These are phyloP conservation scores for Pestalotiopsis sp. DNA, from an alignment of 2,329 filamentous ascomycete genomes.

Conservation along the genomic window DNA sequence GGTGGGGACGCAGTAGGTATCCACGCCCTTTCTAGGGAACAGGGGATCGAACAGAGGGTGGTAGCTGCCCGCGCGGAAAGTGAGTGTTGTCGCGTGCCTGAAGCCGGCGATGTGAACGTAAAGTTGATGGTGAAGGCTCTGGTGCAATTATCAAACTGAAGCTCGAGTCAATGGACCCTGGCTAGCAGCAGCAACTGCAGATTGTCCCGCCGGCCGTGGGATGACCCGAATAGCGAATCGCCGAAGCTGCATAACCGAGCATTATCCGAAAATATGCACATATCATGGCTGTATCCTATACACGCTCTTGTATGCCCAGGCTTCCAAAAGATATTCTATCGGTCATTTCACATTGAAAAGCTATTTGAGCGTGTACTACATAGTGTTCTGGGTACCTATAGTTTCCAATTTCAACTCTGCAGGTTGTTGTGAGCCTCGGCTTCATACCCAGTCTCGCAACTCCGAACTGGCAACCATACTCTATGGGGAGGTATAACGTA, in stretches of 20 bases:
- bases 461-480: no score
- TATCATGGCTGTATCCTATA: not conserved
- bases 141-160: not conserved
- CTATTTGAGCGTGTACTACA: no score
- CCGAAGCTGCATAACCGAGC: conserved; percentile 1
- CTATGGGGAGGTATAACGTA: no score
- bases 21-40: not conserved
- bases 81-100: not conserved
- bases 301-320: not conserved
- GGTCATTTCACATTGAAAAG: not conserved
- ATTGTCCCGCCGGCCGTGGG: conserved; percentile 7
- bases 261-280: conserved; percentile 9
- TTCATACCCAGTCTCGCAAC: no score
- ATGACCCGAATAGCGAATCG: conserved; percentile 6
- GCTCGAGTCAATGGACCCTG: not conserved
- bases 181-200: not conserved
- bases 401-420: no score
- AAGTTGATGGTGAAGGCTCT: not conserved
- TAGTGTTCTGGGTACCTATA: no score
- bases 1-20: not conserved
- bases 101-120: not conserved
- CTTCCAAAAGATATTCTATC: not conserved
- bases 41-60: not conserved
- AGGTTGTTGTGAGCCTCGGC: no score
- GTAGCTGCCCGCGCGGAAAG: not conserved